Conservation (phyloP, 495 filamentous ascomycete genomes). For the Melanomma pulvis-pyrius region DNA sequence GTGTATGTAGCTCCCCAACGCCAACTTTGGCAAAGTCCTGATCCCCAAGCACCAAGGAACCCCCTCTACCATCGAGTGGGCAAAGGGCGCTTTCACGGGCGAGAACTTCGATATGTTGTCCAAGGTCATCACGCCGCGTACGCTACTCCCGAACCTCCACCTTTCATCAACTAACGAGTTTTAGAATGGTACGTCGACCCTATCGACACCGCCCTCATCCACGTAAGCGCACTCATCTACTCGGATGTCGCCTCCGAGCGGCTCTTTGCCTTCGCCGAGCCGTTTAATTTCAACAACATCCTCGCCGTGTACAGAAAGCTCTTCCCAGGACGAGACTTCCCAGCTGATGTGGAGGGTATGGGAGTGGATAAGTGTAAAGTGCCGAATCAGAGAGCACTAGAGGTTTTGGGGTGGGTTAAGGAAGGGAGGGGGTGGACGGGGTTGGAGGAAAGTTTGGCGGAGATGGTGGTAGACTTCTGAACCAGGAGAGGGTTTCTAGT, state of each 20-base stretch:
- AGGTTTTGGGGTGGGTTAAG: conserved; percentile 30
- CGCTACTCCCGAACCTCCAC: not conserved
- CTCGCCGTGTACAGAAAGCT: conserved; percentile 24
- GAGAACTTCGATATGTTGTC: conserved; percentile 3
- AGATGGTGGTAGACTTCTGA: too few species aligned
- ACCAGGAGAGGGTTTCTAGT: too few species aligned
- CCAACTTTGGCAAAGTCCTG: conserved; percentile 41
- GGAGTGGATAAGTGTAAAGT: conserved; percentile 17
- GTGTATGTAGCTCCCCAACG: conserved; percentile 45
- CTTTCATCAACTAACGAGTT: not conserved
- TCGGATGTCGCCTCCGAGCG: conserved; percentile 30
- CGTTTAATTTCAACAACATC: conserved; percentile 25
- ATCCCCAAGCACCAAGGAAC: conserved; percentile 25
- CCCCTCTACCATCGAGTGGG: conserved; percentile 21
- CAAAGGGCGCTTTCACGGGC: conserved; percentile 15
- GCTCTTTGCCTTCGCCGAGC: conserved; percentile 31
- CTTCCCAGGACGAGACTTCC: conserved; percentile 24
- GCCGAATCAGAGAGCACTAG: conserved; percentile 23
- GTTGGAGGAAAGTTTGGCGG: conserved; percentile 14
- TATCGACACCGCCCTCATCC: conserved; percentile 29
- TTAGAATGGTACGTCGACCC: conserved; percentile 30
- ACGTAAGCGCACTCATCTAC: conserved; percentile 33
- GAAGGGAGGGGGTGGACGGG: conserved; percentile 17
- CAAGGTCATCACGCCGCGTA: conserved; percentile 17
- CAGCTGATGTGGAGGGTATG: conserved; percentile 20